Conservation (phyloP, 2,329 filamentous ascomycete genomes). For the Phoma herbarum region DNA sequence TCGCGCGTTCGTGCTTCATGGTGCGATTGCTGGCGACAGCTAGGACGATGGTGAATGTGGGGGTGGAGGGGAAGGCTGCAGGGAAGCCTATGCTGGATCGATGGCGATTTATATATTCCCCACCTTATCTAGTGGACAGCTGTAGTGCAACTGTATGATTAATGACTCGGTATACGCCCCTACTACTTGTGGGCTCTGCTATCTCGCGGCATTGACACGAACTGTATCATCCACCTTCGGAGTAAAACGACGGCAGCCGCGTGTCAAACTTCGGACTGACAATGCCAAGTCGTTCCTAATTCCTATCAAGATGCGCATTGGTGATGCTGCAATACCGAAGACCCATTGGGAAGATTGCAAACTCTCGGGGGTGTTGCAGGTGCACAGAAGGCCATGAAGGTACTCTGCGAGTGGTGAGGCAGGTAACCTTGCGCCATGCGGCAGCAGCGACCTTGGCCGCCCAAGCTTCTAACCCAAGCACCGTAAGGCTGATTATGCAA, state of each 20-base stretch:
- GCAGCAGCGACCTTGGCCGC: conserved; percentile 3
- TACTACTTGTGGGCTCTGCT: conserved; percentile 2
- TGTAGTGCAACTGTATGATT: conserved; percentile 1
- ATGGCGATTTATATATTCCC: conserved; percentile 11
- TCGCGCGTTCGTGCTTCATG: conserved; percentile 47
- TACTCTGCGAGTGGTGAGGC: conserved; percentile 18
- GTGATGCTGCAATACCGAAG: neutral
- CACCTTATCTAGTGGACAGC: conserved; percentile 2
- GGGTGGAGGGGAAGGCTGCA: conserved; percentile 14
- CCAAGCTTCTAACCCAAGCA: conserved; percentile 1
- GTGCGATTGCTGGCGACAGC: conserved; percentile 21
- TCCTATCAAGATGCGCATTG: neutral
- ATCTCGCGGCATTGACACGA: conserved; percentile 4
- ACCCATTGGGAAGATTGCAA: neutral
- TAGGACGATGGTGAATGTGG: conserved; percentile 2
- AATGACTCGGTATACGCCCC: conserved; percentile 8
- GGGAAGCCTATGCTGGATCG: conserved; percentile 1
- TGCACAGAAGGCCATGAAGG: conserved; percentile 15
- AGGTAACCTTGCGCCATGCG: neutral
- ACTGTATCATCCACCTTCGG: conserved; percentile 5
- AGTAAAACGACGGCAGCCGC: conserved; percentile 8
- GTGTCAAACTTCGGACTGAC: conserved; percentile 2
- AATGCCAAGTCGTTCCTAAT: conserved; percentile 12
- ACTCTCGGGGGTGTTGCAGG: conserved; percentile 1
- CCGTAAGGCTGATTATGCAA: conserved; percentile 13